These are phyloP conservation scores for Salicornia ramosissima DNA, from an alignment of 148 eudicot genomes.

Conservation along the genomic window DNA sequence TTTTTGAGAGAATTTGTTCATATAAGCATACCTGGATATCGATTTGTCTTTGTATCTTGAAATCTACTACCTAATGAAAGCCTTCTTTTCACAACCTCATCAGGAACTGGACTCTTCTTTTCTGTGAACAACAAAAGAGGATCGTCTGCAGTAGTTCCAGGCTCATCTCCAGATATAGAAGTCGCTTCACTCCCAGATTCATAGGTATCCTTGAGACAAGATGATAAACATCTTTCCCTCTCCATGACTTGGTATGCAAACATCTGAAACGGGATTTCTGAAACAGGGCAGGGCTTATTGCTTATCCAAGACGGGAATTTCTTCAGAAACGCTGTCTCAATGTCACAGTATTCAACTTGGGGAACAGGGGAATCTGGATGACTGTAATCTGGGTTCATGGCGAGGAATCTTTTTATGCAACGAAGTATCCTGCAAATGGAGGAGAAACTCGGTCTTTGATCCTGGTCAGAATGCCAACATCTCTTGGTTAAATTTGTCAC, in stretches of 20 bases:
- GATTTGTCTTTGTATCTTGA: constrained; percentile 28
- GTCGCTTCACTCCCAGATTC: constrained; percentile 76
- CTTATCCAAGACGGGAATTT: constrained; percentile 39
- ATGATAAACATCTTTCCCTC: constrained; percentile 38
- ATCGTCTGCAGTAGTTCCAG: constrained; percentile 32
- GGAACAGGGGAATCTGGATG: constrained; percentile 48
- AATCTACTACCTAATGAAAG: constrained; percentile 31
- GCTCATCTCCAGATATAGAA: constrained; percentile 56
- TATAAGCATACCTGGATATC: constrained; percentile 37
- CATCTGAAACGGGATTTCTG: constrained; percentile 76
- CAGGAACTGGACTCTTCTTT: constrained; percentile 29
- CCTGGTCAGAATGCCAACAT: constrained; percentile 74
- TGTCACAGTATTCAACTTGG: constrained; percentile 48
- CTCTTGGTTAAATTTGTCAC: constrained; percentile 46
- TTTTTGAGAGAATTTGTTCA: not conserved
- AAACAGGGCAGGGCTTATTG: constrained; percentile 31
- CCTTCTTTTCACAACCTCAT: constrained; percentile 35
- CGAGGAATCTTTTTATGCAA: constrained; percentile 47
- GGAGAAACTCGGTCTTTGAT: constrained; percentile 63
- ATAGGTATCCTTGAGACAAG: constrained; percentile 37
- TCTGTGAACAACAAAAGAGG: constrained; percentile 29
- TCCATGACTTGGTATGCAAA: constrained; percentile 55
- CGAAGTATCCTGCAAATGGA: constrained; percentile 68
- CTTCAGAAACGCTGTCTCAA: constrained; percentile 43
- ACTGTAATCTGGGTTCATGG: constrained; percentile 51